Evolutionary conservation across 768 basidiomycete genomes (phyloP).

Genomic region (Lactarius evosmus): DNA sequence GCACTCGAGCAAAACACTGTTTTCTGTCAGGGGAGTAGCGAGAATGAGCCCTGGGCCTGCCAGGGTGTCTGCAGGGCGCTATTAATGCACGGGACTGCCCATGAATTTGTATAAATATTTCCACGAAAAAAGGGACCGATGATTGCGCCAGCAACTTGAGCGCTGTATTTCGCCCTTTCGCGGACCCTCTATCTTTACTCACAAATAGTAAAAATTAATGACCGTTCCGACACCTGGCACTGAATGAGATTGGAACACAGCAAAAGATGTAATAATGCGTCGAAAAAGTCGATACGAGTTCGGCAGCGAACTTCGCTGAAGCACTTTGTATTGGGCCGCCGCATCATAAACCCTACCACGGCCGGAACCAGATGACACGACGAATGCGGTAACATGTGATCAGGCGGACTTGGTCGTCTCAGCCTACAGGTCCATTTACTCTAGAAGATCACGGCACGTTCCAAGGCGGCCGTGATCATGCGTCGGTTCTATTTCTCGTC

Average conservation of each 20-base stretch:
- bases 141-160: background rate
- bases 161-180: background rate
- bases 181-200: background rate
- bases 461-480: background rate
- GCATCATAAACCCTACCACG: no score
- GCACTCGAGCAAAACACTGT: background rate
- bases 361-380: background rate
- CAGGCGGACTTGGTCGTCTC: no score
- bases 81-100: background rate
- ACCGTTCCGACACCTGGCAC: background rate
- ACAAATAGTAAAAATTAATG: background rate
- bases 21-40: background rate
- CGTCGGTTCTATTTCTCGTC: background rate
- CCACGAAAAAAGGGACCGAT: no score
- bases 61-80: constrained; percentile 1
- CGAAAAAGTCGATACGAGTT: background rate
- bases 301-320: no score
- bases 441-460: background rate
- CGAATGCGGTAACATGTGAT: background rate
- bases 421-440: no score
- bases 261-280: background rate
- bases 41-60: background rate
- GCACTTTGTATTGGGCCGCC: no score
- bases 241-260: background rate
- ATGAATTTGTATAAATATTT: background rate